phyloP scores from a whole-genome alignment of 2,329 filamentous ascomycete genomes.

The Aspergillus novofumigatus region DNA sequence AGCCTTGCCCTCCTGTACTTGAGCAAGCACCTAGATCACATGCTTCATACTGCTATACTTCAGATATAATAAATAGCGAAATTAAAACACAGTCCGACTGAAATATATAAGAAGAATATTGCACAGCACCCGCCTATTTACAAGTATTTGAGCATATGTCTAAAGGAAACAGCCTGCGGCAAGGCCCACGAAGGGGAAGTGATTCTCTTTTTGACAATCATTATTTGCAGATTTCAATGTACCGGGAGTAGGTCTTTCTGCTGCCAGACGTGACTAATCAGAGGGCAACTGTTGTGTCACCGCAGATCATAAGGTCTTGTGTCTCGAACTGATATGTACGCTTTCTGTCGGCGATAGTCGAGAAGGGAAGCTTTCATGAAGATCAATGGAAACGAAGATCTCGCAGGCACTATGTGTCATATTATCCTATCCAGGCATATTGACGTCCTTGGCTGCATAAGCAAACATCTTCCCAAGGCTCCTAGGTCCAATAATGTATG shows the following conservation, averaged over 20 bases:
- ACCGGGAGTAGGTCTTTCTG: background rate
- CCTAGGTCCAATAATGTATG: background rate
- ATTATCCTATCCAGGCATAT: too few species aligned
- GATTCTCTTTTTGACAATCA: too few species aligned
- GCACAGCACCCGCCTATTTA: too few species aligned
- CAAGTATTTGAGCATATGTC: background rate
- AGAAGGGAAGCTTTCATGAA: too few species aligned
- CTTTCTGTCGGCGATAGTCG: too few species aligned
- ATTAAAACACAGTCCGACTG: too few species aligned
- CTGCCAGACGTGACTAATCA: background rate
- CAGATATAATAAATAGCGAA: background rate
- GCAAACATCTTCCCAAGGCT: background rate
- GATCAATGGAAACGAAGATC: background rate
- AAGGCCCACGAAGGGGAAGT: background rate
- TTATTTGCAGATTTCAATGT: background rate
- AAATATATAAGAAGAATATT: too few species aligned
- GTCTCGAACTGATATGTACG: background rate
- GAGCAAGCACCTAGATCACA: background rate
- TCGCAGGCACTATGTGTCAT: too few species aligned
- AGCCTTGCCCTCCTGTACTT: background rate
- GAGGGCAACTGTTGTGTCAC: background rate
- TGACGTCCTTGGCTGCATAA: too few species aligned
- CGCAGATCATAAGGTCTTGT: background rate
- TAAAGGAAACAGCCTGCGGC: background rate
- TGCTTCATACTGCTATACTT: background rate